Base-by-base conservation (phyloP, 163 green algal species). In the Trebouxiophyceae sp. region DNA sequence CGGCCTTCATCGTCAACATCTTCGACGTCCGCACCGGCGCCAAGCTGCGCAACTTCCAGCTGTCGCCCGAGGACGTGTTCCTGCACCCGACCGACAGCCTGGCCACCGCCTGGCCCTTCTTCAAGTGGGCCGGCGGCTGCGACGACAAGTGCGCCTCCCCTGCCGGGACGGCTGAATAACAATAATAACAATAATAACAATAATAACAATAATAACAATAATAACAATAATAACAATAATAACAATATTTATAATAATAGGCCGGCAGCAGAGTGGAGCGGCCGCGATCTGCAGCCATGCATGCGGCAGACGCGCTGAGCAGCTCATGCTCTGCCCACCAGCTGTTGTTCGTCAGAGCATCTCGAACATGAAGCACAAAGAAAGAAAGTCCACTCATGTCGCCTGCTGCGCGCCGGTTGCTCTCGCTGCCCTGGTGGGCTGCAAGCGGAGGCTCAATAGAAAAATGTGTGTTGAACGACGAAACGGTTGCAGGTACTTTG, bases 31-130 rank as follows among this genome's bases (percentile, higher is more conserved):
- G 83, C 22, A 86, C 78, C 8, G 90, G 88, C n/a, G 77, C 77
- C 64, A 90, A 88, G 70, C 82, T 97, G 73, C 84, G 93, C 24
- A 80, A 77, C 33, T 97, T 96, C 70, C 69, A 87, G 50, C 87
- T 87, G 55, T 76, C 80, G 20, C 78, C 85, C 31, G 80, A 89
- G 46, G 39, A 50, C 39, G 39, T 50, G 39, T 16, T n/a, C 39
- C n/a, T n/a, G n/a, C 8, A 8, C 12, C 39, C 39, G 39, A 16
- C 16, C 12, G 39, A 16, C 39, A 50, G 39, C 39, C 39, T n/a
- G 8, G 12, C 39, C 39, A 50, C 8, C 16, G 68, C 75, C 34
- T 97, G 91, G 89, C 90, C 91, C 6, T 72, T 96, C n/a, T 96
- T 97, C 84, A 92, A 95, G 75, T 96, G 88, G 88, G 71, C 76